Percentiles rank a stretch among this genome's conserved stretches.
Evolutionary conservation across 129 eudicot species (phyloP).

Genomic region (Artemisia argyi): DNA sequence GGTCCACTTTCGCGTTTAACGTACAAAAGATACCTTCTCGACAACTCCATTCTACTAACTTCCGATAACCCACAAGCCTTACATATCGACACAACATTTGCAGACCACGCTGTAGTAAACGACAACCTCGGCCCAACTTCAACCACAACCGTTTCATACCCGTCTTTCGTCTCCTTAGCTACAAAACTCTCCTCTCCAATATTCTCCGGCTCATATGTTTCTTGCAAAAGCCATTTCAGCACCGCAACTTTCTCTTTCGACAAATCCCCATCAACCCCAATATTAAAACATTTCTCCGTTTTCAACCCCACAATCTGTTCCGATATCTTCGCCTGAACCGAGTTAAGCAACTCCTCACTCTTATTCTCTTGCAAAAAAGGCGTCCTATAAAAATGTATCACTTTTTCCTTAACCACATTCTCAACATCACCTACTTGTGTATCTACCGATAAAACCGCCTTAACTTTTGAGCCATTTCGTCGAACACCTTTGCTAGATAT

Average conservation of each 20-base stretch:
- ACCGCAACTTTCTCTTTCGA: constrained; percentile 62
- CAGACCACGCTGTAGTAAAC: constrained; percentile 93
- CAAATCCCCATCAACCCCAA: constrained; percentile 54
- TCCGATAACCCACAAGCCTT: constrained; percentile 80
- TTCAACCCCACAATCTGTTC: constrained; percentile 63
- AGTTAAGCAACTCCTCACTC: constrained; percentile 58
- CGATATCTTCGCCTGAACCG: constrained; percentile 66
- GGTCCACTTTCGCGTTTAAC: constrained; percentile 39
- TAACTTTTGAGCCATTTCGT: constrained; percentile 36
- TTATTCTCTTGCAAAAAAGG: constrained; percentile 85
- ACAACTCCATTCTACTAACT: constrained; percentile 73
- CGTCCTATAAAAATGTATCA: constrained; percentile 73
- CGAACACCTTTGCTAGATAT: constrained; percentile 29
- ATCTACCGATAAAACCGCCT: constrained; percentile 61
- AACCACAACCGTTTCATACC: constrained; percentile 39
- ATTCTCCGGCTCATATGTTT: constrained; percentile 84
- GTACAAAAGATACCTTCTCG: constrained; percentile 72
- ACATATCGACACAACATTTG: constrained; percentile 92
- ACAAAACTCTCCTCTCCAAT: constrained; percentile 72
- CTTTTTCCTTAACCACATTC: constrained; percentile 35
- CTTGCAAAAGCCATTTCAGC: constrained; percentile 80
- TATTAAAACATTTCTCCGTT: constrained; percentile 84
- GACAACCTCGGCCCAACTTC: constrained; percentile 94
- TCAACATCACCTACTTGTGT: constrained; percentile 37
- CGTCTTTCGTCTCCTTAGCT: constrained; percentile 42